phyloP scores from a whole-genome alignment of 1,139 yeast genomes.

The Arxiozyma telluris region DNA sequence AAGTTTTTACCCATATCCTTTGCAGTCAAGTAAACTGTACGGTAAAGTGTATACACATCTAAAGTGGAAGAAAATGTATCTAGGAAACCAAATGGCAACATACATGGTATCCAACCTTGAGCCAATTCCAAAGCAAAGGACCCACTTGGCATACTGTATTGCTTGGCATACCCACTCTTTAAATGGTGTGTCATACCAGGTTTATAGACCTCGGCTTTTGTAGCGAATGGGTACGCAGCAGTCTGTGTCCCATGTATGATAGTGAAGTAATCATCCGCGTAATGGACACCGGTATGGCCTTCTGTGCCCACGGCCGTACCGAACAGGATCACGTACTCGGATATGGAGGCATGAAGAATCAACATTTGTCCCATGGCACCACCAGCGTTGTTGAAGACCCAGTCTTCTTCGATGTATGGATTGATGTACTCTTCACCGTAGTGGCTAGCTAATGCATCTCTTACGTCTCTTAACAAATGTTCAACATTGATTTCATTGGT shows the following conservation, averaged over 20 bases:
- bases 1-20: conserved; percentile 51
- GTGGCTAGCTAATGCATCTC: conserved; percentile 47
- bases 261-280: conserved; percentile 93
- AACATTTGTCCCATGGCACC: conserved; percentile 99
- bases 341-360: conserved; percentile 88
- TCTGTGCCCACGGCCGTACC: conserved; percentile 90
- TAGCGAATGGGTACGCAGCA: conserved; percentile 59
- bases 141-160: conserved; percentile 75
- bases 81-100: conserved; percentile 91
- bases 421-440: conserved; percentile 65
- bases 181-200: conserved; percentile 85
- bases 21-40: conserved; percentile 68
- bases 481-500: conserved; percentile 13
- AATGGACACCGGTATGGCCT: conserved; percentile 93
- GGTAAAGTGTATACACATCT: conserved; percentile 58
- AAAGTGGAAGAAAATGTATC: conserved; percentile 74
- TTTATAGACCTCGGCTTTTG: conserved; percentile 52
- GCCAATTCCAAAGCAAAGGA: conserved; percentile 90
- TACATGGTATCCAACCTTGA: conserved; percentile 97
- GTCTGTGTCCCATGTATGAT: conserved; percentile 70
- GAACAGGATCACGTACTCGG: conserved; percentile 83
- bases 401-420: conserved; percentile 62
- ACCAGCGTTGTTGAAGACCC: conserved; percentile 97
- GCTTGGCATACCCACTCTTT: conserved; percentile 63
- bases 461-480: conserved; percentile 45